These are phyloP conservation scores for Tylopilus sp. DNA, from an alignment of 768 basidiomycete species.

Conservation along the genomic window DNA sequence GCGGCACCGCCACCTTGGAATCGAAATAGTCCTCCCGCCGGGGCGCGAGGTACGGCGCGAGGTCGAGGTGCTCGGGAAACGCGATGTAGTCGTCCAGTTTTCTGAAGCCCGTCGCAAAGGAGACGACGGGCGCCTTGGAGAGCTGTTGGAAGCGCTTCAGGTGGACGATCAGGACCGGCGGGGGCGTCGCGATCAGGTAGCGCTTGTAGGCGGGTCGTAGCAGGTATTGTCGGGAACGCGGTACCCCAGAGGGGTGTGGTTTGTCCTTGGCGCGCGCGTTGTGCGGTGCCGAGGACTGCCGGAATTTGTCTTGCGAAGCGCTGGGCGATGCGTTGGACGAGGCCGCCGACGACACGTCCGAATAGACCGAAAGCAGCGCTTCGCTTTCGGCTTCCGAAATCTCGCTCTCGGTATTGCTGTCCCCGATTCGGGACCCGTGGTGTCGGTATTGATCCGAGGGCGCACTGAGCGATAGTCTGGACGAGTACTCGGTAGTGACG, in stretches of 20 bases:
- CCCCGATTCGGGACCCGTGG: constrained; percentile 19
- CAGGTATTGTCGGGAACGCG: constrained; percentile 57
- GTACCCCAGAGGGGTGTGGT: constrained; percentile 34
- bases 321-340: constrained; percentile 32
- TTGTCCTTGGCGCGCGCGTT: constrained; percentile 27
- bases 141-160: constrained; percentile 94
- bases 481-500: constrained; percentile 14
- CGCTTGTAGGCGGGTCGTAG: constrained; percentile 89
- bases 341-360: constrained; percentile 33
- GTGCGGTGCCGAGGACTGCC: constrained; percentile 13
- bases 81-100: constrained; percentile 90
- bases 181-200: constrained; percentile 83
- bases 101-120: constrained; percentile 72
- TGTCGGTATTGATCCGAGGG: constrained; percentile 24
- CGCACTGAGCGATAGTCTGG: constrained; percentile 28
- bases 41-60: constrained; percentile 85
- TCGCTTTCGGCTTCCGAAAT: constrained; percentile 35
- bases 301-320: constrained; percentile 29
- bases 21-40: constrained; percentile 67
- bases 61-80: constrained; percentile 84
- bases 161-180: constrained; percentile 88
- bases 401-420: constrained; percentile 31
- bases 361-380: constrained; percentile 26
- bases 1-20: constrained; percentile 27
- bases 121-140: constrained; percentile 55